Conservation (phyloP, 2,329 filamentous ascomycete species). For the Aspergillus fijiensis region DNA sequence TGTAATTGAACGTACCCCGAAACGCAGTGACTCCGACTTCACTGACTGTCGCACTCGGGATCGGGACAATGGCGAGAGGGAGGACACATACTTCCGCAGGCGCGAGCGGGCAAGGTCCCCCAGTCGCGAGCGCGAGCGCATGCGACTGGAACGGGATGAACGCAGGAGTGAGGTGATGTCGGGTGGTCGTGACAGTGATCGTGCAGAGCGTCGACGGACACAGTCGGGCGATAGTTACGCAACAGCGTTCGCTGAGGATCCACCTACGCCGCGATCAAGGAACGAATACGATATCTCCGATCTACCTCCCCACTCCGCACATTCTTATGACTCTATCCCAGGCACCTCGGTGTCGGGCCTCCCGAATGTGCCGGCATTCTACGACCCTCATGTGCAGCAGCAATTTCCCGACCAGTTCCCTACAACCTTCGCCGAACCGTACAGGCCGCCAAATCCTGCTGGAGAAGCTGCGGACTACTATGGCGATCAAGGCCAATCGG, state of each 20-base stretch:
- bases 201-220: constrained; percentile 30
- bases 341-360: constrained; percentile 23
- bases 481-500: constrained; percentile 61
- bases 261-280: constrained; percentile 24
- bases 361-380: constrained; percentile 25
- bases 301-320: neutral
- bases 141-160: constrained; percentile 23
- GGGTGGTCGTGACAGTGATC: constrained; percentile 16
- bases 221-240: constrained; percentile 30
- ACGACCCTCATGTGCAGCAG: constrained; percentile 52
- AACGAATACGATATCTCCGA: constrained; percentile 1
- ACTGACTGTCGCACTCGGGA: constrained; percentile 23
- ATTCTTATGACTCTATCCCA: neutral
- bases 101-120: constrained; percentile 30
- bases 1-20: constrained; percentile 31
- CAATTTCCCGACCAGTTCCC: constrained; percentile 62
- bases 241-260: constrained; percentile 21
- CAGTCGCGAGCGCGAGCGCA: constrained; percentile 28
- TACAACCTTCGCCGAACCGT: constrained; percentile 45
- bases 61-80: constrained; percentile 18
- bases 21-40: constrained; percentile 28
- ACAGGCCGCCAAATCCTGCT: constrained; percentile 47
- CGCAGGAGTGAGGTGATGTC: constrained; percentile 20
- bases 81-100: constrained; percentile 18
- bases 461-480: constrained; percentile 64